Base-by-base conservation (phyloP, 805 yeast species). In the Saccharomyces jurei region DNA sequence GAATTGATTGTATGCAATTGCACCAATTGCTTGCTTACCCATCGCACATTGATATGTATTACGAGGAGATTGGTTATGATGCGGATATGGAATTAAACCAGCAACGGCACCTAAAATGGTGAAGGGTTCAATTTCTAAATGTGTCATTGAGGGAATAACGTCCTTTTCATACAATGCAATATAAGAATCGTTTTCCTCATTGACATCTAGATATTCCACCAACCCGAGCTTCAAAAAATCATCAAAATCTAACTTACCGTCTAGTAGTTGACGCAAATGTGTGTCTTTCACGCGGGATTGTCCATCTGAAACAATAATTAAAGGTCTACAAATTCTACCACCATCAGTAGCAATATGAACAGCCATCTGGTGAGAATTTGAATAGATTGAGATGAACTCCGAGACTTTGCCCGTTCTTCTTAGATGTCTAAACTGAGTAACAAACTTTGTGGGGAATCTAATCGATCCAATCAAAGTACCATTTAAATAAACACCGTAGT, bases 11-110 rank as follows among this genome's bases (percentile, higher is more conserved):
- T 94, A 94, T 10, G 96, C 97, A 72, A 94, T 94, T 2, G 98
- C 98, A 62, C 99, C 99, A 71, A 94, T 92, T n/a, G 99, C 99
- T 75, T 94, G 99, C 74, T 94, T 94, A 82, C 99, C 99, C 99
- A 94, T 94, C 63, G 99, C 99, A 71, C 97, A 91, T 77, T 94
- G 99, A 74, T 94, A 94, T 1, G 99, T 94, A 69, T 94, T 94
- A 83, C 99, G 92, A 57, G 99, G 99, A 54, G 97, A 91, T 77
- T 94, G 99, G 72, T 94, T 94, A 73, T 94, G 99, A 75, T 94
- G 98, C 13, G 99, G 99, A 86, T 92, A 94, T 17, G 99, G 99
- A 79, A 94, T 94, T 69, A 94, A 89, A 47, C 96, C 89, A 9
- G 99, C 99, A 51, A 97, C 96, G 56, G 94, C 97, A 71, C 99